Conservation (phyloP, 179 eudicot genomes). For the Patellifolia procumbens region DNA sequence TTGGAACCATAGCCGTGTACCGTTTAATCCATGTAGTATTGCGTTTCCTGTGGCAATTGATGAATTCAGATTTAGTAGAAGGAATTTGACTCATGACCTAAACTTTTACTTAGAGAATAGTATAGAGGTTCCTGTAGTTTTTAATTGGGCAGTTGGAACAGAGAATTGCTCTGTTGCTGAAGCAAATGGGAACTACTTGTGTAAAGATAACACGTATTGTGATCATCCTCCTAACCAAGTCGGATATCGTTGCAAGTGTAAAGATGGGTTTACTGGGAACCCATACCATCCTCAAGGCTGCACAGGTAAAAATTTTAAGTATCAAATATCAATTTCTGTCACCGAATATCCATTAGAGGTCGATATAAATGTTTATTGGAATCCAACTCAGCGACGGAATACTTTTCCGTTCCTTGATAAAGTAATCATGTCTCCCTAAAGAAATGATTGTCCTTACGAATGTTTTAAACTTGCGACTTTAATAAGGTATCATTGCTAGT, state of each 20-base stretch:
- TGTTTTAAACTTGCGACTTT: no score
- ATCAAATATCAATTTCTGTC: not conserved
- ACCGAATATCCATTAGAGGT: no score
- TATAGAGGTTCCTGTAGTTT: conserved; percentile 15
- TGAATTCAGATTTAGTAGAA: not conserved
- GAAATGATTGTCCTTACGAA: no score
- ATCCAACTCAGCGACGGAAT: no score
- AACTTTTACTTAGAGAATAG: not conserved
- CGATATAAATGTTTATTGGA: no score
- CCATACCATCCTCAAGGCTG: conserved; percentile 38
- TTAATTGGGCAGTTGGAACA: conserved; percentile 31
- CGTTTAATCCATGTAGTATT: conserved; percentile 27
- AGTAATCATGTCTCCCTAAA: no score
- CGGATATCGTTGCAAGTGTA: conserved; percentile 36
- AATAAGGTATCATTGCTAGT: no score
- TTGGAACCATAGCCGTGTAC: not conserved
- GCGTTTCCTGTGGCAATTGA: conserved; percentile 26
- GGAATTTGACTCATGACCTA: not conserved
- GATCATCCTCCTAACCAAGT: not conserved
- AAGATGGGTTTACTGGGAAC: conserved; percentile 22
- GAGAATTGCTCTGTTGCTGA: not conserved
- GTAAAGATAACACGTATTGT: conserved; percentile 10
- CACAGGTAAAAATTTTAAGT: conserved; percentile 21
- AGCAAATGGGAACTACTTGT: conserved; percentile 13
- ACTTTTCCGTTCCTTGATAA: no score